phyloP scores from a whole-genome alignment of 2,329 filamentous ascomycete genomes.

The Pleurostoma richardsiae region DNA sequence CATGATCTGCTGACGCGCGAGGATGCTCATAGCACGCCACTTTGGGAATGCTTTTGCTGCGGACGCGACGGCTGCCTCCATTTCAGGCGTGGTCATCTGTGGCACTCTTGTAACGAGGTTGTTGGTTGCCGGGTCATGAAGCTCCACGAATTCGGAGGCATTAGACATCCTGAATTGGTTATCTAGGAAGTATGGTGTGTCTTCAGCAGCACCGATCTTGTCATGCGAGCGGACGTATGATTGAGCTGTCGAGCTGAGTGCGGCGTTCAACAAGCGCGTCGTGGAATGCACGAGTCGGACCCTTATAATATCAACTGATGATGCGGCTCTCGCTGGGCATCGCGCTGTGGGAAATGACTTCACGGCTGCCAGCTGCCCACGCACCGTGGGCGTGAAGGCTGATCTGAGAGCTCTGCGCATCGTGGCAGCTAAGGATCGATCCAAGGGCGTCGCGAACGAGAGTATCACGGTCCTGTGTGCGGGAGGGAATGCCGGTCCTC shows the following conservation, averaged over 20 bases:
- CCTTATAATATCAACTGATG: too few relatives aligned
- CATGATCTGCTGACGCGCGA: conserved; percentile 78
- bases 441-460: too few relatives aligned
- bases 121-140: conserved; percentile 81
- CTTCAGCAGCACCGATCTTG: conserved; percentile 49
- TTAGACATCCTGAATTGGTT: conserved; percentile 69
- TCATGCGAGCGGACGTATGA: conserved; percentile 69
- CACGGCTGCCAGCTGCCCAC: too few relatives aligned
- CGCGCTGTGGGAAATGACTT: too few relatives aligned
- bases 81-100: conserved; percentile 73
- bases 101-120: conserved; percentile 79
- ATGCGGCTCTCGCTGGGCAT: too few relatives aligned
- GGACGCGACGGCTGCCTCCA: conserved; percentile 69
- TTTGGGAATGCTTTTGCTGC: conserved; percentile 70
- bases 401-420: too few relatives aligned
- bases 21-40: conserved; percentile 68
- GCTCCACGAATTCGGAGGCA: conserved; percentile 69
- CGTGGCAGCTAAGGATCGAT: too few relatives aligned
- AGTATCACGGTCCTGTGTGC: too few relatives aligned
- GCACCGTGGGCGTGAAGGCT: too few relatives aligned
- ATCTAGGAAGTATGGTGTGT: conserved; percentile 79
- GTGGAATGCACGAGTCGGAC: too few relatives aligned
- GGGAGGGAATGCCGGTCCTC: too few relatives aligned
- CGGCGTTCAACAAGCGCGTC: conserved; percentile 7
- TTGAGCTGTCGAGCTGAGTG: conserved; percentile 50